Evolutionary conservation across 371 early-diverging fungal genomes (phyloP).

Genomic region (Mucor piriformis): DNA sequence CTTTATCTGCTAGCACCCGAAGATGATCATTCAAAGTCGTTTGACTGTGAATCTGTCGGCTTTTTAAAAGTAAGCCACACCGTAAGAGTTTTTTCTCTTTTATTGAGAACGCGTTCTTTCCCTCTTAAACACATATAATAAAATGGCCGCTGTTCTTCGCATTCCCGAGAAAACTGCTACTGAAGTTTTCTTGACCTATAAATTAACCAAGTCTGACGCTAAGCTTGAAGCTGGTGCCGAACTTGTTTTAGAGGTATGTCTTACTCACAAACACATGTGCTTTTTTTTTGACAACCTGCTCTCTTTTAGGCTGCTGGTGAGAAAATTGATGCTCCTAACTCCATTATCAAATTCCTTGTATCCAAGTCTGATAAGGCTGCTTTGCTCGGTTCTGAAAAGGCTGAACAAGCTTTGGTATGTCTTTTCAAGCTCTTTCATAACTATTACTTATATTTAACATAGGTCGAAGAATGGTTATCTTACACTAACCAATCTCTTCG

Average conservation of each 20-base stretch:
- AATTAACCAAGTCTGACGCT: conserved; percentile 33
- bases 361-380: conserved; percentile 47
- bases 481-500: conserved; percentile 38
- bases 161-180: conserved; percentile 41
- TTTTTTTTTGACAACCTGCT: not conserved
- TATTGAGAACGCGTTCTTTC: conserved; percentile 7
- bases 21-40: no score
- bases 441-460: conserved; percentile 32
- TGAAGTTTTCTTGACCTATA: conserved; percentile 40
- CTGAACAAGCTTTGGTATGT: conserved; percentile 59
- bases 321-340: conserved; percentile 51
- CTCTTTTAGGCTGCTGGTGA: conserved; percentile 43
- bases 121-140: conserved; percentile 3
- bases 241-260: conserved; percentile 38
- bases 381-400: conserved; percentile 55
- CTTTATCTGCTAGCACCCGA: no score
- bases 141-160: conserved; percentile 39
- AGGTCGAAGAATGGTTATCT: conserved; percentile 56
- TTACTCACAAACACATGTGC: not conserved
- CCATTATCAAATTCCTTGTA: conserved; percentile 56
- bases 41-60: no score
- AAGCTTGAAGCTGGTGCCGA: conserved; percentile 31
- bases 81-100: not conserved
- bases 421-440: not conserved
- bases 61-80: not conserved